Conservation (phyloP, 1,139 yeast species). For the Yamadazyma triangularis region DNA sequence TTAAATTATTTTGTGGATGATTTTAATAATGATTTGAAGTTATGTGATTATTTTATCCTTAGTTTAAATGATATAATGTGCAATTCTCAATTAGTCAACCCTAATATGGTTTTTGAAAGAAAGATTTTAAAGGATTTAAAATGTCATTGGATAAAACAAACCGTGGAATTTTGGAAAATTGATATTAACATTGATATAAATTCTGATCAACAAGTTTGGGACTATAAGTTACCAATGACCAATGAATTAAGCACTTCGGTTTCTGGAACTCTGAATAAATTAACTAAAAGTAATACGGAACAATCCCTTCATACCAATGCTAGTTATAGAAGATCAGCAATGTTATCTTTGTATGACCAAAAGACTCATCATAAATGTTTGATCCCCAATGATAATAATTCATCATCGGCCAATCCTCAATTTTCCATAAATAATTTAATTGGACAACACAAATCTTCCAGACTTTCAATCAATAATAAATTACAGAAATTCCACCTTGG, state of each 20-base stretch:
- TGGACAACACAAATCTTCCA: slow-evolving; percentile 38
- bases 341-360: slow-evolving; percentile 48
- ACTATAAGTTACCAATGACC: slow-evolving; percentile 25
- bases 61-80: slow-evolving; percentile 44
- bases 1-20: slow-evolving; percentile 72
- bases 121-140: slow-evolving; percentile 44
- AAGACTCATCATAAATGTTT: slow-evolving; percentile 32
- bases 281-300: slow-evolving; percentile 34
- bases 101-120: slow-evolving; percentile 28
- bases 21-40: slow-evolving; percentile 42
- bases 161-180: slow-evolving; percentile 29
- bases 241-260: slow-evolving; percentile 15
- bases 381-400: slow-evolving; percentile 26
- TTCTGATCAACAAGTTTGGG: slow-evolving; percentile 19
- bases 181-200: slow-evolving; percentile 16
- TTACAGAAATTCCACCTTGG: slow-evolving; percentile 18
- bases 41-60: slow-evolving; percentile 47
- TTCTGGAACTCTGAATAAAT: slow-evolving; percentile 11
- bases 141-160: slow-evolving; percentile 35
- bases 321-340: slow-evolving; percentile 50
- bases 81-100: slow-evolving; percentile 25
- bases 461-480: slow-evolving; percentile 31
- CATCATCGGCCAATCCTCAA: slow-evolving; percentile 30
- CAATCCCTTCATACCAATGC: slow-evolving; percentile 46
- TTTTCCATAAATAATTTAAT: slow-evolving; percentile 36